Base-by-base conservation (phyloP, 139 green algal genomes). In the Mesotaenium endlicherianum region DNA sequence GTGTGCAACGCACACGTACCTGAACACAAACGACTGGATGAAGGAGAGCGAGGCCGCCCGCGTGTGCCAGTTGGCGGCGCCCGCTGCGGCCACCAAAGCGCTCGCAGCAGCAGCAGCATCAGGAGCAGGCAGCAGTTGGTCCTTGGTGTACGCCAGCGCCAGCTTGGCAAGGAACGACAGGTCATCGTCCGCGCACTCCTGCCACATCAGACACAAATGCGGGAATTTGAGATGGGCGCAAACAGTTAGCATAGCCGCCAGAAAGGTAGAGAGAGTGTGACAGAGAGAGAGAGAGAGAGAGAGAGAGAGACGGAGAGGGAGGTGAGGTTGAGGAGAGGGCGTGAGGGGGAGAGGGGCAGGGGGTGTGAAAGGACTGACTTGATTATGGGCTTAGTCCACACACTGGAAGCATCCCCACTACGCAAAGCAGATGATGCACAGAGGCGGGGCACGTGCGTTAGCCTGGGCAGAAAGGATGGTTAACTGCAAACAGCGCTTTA, bases 11-110 rank as follows among this genome's bases (percentile, higher is more conserved):
- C 2, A 11, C 14, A 74, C 64, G 16, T 39, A 43, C 34, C 64
- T 30, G 0, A 47, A 97, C 90, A 91, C 94, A 49, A 96, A 95
- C 81, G 89, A 91, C 89, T 95, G 93, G 0, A 87, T 42, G 78
- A 90, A 94, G 26, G 90, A 76, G 41, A 97, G 84, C 31, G 90
- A 92, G 0, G 93, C 91, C 2, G 91, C 93, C 3, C 94, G 88
- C 31, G 90, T 85, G 43, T 91, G 88, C 93, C 93, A 97, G 30
- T 82, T 70, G 5, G 47, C 31, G n/a, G 55, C 77, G 16, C 69
- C 11, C 26, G 41, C 16, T 20, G 39, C 70, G 26, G 70, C 70
- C 70, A 40, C 39, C 31, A 77, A 20, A 1, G 31, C 70, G 2
- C 39, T 17, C 11, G 41, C 70, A 8, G 70, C 36, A 30, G 26